Conservation (phyloP, 73 alveolate genomes). For the Tetrahymena borealis region DNA sequence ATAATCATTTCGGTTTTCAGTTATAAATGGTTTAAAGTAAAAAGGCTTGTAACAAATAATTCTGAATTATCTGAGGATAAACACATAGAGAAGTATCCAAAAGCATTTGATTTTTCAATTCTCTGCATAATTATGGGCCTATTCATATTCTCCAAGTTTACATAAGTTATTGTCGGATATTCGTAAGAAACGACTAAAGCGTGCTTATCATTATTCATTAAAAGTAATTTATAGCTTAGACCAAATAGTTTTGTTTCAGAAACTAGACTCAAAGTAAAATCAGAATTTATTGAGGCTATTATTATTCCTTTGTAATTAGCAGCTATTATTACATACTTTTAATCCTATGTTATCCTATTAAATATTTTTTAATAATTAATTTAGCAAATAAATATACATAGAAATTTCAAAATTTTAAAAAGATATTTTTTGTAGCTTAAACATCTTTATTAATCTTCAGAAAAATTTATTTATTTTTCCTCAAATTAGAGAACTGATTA, state of each 20-base stretch:
- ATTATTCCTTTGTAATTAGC: background rate
- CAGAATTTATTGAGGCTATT: background rate
- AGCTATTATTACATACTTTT: background rate
- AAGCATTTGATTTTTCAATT: background rate
- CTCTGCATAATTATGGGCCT: background rate
- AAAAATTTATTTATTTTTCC: no score
- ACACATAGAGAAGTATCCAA: background rate
- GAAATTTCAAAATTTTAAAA: no score
- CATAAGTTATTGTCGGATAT: background rate
- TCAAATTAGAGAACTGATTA: no score
- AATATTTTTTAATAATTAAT: no score
- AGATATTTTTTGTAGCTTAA: no score
- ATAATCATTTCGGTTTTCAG: background rate
- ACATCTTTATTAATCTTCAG: no score
- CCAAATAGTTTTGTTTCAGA: background rate
- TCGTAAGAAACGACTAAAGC: background rate
- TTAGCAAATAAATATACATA: no score
- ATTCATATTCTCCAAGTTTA: background rate
- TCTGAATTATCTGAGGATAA: background rate
- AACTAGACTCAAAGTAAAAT: background rate
- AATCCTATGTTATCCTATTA: background rate
- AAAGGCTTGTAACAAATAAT: background rate
- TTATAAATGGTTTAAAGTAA: background rate
- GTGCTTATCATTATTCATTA: background rate
- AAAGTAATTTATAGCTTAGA: background rate